Evolutionary conservation across 306 rosid genomes (phyloP), one percentile per base, ranked within the genome.

Genomic region (Luffa acutangula): DNA sequence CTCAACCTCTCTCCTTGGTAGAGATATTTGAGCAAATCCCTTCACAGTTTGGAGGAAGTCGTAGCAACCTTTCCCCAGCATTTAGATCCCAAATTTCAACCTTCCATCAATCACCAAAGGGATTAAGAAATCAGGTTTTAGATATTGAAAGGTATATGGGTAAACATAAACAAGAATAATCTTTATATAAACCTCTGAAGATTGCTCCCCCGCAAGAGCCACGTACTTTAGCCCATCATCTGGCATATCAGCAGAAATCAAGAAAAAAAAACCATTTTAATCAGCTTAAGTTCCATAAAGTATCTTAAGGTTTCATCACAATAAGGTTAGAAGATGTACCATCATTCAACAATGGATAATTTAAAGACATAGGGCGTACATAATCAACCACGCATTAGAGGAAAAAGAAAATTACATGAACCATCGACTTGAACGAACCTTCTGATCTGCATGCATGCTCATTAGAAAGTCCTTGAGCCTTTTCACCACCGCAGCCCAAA

Each of bases 21-120:
- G 89, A 76, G 72, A 59, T 57, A 54, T 43, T 86, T 45, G 86
- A 75, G 69, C 87, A 81, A 82, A 85, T 85, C 82, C 75, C 69
- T 34, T 57, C 56, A 53, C 72, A 72, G 77, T 79, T 87, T 77
- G 88, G 81, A 86, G 96, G 90, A 43, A 95, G 84, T 42, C 54
- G 88, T 39, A 77, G 83, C 79, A 85, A 80, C 89, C 84, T 91
- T 80, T 92, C 88, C 76, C 86, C 90, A 25, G 96, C 85, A 83
- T 85, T 88, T 56, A 93, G 93, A 89, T 95, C 99, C 99, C 97
- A 95, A 84, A 95, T 86, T 83, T 90, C 97, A 86, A 93, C 96
- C 99, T 95, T 85, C 20, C 77, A 71, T 59, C 69, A 86, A 79
- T 13, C 82, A 54, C 81, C 79, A 53, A 78, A 78, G 79, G 76